Percentiles rank a stretch among this genome's conserved stretches.
Conservation (phyloP, 2,329 filamentous ascomycete species). For the Tolypocladium nubicola region DNA sequence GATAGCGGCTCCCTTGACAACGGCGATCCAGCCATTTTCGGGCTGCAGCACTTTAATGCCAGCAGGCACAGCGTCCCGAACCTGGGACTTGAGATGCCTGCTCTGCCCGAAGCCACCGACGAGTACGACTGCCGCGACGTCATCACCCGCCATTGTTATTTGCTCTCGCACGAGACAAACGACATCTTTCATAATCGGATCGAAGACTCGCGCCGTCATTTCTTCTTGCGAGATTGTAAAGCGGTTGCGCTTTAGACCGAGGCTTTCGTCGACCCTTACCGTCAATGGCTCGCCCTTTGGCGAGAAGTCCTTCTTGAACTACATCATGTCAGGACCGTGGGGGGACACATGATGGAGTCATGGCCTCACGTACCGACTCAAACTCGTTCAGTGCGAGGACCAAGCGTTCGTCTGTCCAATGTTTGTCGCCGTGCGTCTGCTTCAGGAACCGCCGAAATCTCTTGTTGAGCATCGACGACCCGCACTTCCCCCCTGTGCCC, state of each 20-base stretch:
- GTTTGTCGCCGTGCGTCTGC: constrained; percentile 29
- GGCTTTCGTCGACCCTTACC: constrained; percentile 22
- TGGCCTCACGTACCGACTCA: constrained; percentile 20
- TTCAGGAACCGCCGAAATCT: constrained; percentile 34
- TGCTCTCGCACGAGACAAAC: constrained; percentile 30
- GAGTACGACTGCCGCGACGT: constrained; percentile 29
- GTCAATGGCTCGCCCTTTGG: constrained; percentile 23
- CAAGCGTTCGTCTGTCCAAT: constrained; percentile 30
- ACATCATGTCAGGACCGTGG: constrained; percentile 3
- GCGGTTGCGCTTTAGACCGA: constrained; percentile 20
- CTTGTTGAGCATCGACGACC: constrained; percentile 37
- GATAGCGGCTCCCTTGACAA: constrained; percentile 40
- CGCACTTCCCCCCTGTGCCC: constrained; percentile 38
- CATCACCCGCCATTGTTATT: constrained; percentile 22
- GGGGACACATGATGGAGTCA: no score
- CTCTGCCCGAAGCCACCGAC: constrained; percentile 39
- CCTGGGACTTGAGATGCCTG: constrained; percentile 29
- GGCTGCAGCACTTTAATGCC: constrained; percentile 35
- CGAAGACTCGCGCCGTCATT: constrained; percentile 51
- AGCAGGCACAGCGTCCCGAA: constrained; percentile 23
- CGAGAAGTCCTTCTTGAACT: constrained; percentile 28
- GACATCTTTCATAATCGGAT: constrained; percentile 31
- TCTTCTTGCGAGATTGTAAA: constrained; percentile 33
- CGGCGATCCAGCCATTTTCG: constrained; percentile 36
- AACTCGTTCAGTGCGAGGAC: constrained; percentile 31